Evolutionary conservation across 2,329 filamentous ascomycete species (phyloP).

Genomic region (Colletotrichum cordylinicola): DNA sequence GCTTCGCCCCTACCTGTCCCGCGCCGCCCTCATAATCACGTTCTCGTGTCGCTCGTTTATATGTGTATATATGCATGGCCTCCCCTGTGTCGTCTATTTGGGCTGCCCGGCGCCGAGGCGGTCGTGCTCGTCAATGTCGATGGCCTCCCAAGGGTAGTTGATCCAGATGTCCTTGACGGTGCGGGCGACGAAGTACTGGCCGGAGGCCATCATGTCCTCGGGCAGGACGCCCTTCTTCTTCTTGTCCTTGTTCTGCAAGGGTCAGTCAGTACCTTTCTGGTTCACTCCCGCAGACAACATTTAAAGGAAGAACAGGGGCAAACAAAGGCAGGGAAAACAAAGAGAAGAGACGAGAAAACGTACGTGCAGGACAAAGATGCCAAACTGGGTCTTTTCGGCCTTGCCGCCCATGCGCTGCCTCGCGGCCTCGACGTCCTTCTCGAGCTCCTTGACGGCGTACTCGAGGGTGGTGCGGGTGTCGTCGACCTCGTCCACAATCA

Average conservation of each 20-base stretch:
- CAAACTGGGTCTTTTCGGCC: constrained; percentile 79
- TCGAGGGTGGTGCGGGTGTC: constrained; percentile 94
- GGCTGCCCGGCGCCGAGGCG: constrained; percentile 60
- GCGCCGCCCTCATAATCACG: neutral
- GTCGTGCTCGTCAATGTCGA: constrained; percentile 93
- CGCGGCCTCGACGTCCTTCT: constrained; percentile 91
- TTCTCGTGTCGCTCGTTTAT: neutral
- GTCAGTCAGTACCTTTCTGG: constrained; percentile 5
- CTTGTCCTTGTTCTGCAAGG: constrained; percentile 92
- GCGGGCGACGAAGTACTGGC: constrained; percentile 82
- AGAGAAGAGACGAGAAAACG: constrained; percentile 35
- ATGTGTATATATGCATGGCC: neutral
- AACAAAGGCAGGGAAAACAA: neutral
- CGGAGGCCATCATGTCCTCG: constrained; percentile 73
- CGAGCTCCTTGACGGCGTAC: constrained; percentile 89
- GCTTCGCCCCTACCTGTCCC: neutral
- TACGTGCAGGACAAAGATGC: constrained; percentile 94
- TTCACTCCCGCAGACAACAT: too few species aligned
- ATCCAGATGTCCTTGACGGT: constrained; percentile 98
- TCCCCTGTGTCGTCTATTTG: constrained; percentile 29
- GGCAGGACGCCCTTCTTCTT: constrained; percentile 89
- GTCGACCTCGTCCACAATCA: constrained; percentile 96
- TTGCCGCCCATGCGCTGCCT: constrained; percentile 73
- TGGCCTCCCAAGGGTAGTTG: constrained; percentile 98
- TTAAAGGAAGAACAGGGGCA: too few species aligned